phyloP scores from a whole-genome alignment of 768 basidiomycete species.

The Chalciporus chontae region DNA sequence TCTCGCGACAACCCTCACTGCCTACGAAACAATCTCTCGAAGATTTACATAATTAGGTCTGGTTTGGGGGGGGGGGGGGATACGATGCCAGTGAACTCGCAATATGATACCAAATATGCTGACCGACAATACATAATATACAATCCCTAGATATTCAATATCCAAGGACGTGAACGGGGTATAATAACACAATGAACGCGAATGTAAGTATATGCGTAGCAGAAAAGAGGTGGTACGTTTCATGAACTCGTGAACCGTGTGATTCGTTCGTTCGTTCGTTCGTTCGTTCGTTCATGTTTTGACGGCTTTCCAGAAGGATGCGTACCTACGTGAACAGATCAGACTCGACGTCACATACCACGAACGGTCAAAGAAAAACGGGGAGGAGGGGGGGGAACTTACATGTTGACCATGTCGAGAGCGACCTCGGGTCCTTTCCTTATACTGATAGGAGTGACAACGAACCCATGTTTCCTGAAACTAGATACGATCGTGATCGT shows the following conservation, averaged over 20 bases:
- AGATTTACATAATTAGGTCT: too few species aligned
- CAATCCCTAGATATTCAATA: too few species aligned
- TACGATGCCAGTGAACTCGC: too few species aligned
- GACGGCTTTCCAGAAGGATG: slow-evolving; percentile 30
- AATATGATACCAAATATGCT: too few species aligned
- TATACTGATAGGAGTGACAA: slow-evolving; percentile 48
- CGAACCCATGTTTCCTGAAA: slow-evolving; percentile 53
- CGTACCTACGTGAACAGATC: slow-evolving; percentile 20
- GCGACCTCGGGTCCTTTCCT: slow-evolving; percentile 46
- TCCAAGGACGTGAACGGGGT: too few species aligned
- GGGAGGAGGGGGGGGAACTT: slow-evolving; percentile 14
- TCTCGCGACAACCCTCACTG: too few species aligned
- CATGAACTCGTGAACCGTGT: neutral
- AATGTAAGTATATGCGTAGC: neutral
- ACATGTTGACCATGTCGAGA: slow-evolving; percentile 74
- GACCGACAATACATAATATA: too few species aligned
- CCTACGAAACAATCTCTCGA: too few species aligned
- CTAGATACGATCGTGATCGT: slow-evolving; percentile 19
- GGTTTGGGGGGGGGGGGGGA: too few species aligned
- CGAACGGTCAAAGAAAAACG: neutral
- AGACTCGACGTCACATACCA: neutral
- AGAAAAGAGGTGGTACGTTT: neutral
- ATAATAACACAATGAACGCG: neutral
- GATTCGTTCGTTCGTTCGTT: neutral
- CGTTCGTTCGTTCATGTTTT: slow-evolving; percentile 15